Percentiles rank a stretch among this genome's conserved stretches.
Evolutionary conservation across 352 stramenopile species (phyloP).

Genomic region (Halophytophthora batemanensis): DNA sequence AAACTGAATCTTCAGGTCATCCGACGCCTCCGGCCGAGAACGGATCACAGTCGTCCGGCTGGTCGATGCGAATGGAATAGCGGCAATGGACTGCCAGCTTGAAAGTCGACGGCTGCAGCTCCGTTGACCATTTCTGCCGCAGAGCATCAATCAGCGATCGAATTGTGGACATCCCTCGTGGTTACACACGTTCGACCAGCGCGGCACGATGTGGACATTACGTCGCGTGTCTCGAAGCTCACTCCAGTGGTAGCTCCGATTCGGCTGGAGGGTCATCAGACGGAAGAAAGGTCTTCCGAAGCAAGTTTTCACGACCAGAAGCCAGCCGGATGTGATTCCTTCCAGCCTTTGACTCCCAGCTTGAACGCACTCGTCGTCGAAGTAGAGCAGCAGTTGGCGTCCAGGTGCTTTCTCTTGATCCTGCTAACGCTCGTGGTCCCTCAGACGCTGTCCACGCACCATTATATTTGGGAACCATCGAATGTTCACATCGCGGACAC

Average conservation of each 20-base stretch:
- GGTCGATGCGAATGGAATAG: background rate
- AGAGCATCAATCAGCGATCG: constrained; percentile 2
- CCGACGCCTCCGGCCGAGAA: background rate
- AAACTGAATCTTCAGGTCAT: constrained; percentile 5
- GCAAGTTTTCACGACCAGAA: background rate
- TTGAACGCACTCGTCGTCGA: constrained; percentile 1
- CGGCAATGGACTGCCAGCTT: constrained; percentile 2
- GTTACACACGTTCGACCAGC: constrained; percentile 7
- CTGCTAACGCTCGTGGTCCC: background rate
- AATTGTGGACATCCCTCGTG: background rate
- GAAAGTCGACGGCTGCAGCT: background rate
- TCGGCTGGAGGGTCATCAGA: background rate
- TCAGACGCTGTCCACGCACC: constrained; percentile 3
- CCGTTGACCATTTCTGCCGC: background rate
- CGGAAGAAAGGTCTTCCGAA: constrained; percentile 3
- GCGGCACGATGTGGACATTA: background rate
- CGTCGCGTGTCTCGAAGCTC: background rate
- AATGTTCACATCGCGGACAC: constrained; percentile 4
- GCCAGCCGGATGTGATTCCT: background rate
- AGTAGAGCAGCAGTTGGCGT: constrained; percentile 1
- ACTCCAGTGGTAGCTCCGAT: background rate
- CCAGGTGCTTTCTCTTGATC: background rate
- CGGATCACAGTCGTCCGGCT: constrained; percentile 1
- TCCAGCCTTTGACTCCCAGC: background rate
- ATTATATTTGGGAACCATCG: background rate